Conservation (phyloP, 2,329 filamentous ascomycete species). For the Ampelomyces quisqualis region DNA sequence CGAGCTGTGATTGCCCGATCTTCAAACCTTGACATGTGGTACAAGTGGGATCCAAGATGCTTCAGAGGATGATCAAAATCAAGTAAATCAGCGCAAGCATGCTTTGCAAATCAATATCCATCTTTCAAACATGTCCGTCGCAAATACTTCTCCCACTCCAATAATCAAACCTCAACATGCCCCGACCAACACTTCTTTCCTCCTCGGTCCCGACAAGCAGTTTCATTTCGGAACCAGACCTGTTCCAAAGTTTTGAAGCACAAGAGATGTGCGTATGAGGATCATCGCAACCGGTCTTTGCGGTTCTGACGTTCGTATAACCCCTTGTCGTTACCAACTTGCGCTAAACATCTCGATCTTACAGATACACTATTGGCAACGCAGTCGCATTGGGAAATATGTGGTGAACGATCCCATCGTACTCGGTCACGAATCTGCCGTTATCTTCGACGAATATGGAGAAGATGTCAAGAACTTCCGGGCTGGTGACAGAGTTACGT, state of each 20-base stretch:
- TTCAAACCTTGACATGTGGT: too few species aligned
- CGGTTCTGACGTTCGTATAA: slow-evolving; percentile 58
- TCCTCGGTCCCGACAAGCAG: slow-evolving; percentile 5
- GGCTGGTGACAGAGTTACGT: slow-evolving; percentile 26
- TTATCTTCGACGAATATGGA: slow-evolving; percentile 18
- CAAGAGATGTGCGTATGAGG: slow-evolving; percentile 73
- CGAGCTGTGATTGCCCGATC: too few species aligned
- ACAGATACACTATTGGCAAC: slow-evolving; percentile 4
- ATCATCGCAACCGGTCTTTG: slow-evolving; percentile 82
- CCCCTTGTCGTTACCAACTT: neutral
- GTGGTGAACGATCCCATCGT: slow-evolving; percentile 19
- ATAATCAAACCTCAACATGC: too few species aligned
- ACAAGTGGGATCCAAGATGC: neutral
- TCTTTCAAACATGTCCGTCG: too few species aligned
- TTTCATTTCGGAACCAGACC: slow-evolving; percentile 65
- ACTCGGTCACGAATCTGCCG: slow-evolving; percentile 28
- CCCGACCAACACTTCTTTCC: slow-evolving; percentile 8
- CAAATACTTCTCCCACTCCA: too few species aligned
- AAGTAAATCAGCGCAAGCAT: too few species aligned
- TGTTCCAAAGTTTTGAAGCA: slow-evolving; percentile 61
- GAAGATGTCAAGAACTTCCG: slow-evolving; percentile 18
- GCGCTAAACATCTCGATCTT: slow-evolving; percentile 47
- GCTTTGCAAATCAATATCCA: too few species aligned
- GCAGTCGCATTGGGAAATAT: slow-evolving; percentile 17
- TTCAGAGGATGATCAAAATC: too few species aligned